Evolutionary conservation across 306 rosid genomes (phyloP).

Genomic region (Inga laurina): DNA sequence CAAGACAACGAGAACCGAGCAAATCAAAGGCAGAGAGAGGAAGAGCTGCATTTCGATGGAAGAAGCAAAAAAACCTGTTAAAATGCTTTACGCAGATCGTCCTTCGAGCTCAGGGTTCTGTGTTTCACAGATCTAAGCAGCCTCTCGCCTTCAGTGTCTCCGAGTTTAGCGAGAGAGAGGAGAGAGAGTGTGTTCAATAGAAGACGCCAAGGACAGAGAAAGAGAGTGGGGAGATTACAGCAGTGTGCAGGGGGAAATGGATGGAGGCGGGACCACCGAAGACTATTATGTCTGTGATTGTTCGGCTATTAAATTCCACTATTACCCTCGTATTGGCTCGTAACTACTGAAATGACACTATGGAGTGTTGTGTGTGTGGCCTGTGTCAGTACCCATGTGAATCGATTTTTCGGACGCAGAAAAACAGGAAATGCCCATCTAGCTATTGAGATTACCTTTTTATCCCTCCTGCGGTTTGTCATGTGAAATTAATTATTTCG

Average conservation of each 20-base stretch:
- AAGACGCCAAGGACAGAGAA: conserved; percentile 18
- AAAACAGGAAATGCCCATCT: neutral
- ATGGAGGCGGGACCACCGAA: conserved; percentile 15
- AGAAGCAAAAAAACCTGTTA: conserved; percentile 9
- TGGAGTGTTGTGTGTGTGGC: neutral
- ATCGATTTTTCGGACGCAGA: neutral
- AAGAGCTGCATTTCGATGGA: conserved; percentile 13
- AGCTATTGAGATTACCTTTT: neutral
- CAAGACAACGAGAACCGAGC: conserved; percentile 8
- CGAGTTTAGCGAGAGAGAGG: conserved; percentile 2
- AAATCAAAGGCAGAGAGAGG: neutral
- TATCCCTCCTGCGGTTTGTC: conserved; percentile 1
- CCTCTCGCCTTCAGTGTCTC: conserved; percentile 2
- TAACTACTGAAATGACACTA: conserved; percentile 33
- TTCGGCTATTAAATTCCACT: neutral
- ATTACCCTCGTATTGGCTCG: neutral
- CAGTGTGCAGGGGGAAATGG: neutral
- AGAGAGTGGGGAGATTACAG: neutral
- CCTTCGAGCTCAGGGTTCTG: conserved; percentile 8
- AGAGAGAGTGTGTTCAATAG: neutral
- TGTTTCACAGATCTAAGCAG: conserved; percentile 41
- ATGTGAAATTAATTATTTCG: neutral
- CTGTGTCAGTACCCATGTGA: conserved; percentile 13
- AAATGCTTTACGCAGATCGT: conserved; percentile 31
- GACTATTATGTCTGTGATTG: conserved; percentile 12